Percentiles rank a stretch among this genome's conserved stretches.
Conservation (phyloP, 2,329 filamentous ascomycete species). For the Herpotrichia juniperi region DNA sequence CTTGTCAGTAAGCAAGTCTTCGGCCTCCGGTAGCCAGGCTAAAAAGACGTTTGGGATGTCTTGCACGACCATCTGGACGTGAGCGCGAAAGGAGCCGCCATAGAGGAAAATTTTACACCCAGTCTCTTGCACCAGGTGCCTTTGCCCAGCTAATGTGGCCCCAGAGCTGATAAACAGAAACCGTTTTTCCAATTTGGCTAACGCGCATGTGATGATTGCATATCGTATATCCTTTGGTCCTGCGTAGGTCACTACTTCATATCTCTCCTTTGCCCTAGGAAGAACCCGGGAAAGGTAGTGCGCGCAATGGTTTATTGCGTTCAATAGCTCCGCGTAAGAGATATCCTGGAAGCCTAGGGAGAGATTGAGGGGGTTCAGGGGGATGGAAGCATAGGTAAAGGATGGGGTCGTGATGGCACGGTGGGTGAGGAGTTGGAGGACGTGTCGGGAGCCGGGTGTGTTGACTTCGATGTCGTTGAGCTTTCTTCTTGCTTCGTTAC, state of each 20-base stretch:
- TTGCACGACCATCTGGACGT: slow-evolving; percentile 15
- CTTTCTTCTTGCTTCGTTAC: too few relatives aligned
- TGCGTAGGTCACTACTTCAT: too few relatives aligned
- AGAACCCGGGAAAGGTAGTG: slow-evolving; percentile 33
- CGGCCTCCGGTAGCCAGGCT: not conserved
- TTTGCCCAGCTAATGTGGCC: slow-evolving; percentile 1
- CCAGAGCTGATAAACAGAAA: not conserved
- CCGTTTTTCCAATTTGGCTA: not conserved
- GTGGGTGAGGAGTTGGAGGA: not conserved
- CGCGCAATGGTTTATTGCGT: slow-evolving; percentile 23
- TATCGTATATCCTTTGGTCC: too few relatives aligned
- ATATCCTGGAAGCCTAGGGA: slow-evolving; percentile 17
- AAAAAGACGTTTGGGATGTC: not conserved
- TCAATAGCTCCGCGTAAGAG: slow-evolving; percentile 22
- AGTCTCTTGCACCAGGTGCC: slow-evolving; percentile 5
- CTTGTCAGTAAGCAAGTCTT: not conserved
- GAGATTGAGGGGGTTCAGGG: slow-evolving; percentile 12
- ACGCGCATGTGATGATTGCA: too few relatives aligned
- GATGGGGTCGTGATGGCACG: not conserved
- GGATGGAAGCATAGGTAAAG: slow-evolving; percentile 3
- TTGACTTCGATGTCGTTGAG: not conserved
- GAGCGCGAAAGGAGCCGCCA: slow-evolving; percentile 8
- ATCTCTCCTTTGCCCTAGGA: too few relatives aligned
- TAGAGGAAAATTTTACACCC: slow-evolving; percentile 13
- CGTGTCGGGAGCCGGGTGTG: slow-evolving; percentile 1